Evolutionary conservation across 2,329 filamentous ascomycete species (phyloP).

Genomic region (Cadophora sp.): DNA sequence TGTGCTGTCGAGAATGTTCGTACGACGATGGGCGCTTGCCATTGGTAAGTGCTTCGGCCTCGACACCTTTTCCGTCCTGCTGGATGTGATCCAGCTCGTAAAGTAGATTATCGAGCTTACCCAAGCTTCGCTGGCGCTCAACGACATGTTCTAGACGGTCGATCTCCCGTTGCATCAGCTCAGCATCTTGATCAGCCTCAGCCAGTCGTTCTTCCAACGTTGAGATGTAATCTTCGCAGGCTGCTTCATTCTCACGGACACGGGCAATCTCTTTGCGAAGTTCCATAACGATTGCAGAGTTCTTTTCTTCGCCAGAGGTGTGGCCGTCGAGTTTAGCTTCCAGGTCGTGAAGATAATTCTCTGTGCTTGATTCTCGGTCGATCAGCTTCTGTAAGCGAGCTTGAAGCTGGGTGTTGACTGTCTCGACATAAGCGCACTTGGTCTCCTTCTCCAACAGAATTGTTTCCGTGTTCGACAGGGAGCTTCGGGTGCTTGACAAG

Average conservation of each 20-base stretch:
- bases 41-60: slow-evolving; percentile 48
- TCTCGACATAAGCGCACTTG: slow-evolving; percentile 91
- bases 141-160: slow-evolving; percentile 93
- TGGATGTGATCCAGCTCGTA: slow-evolving; percentile 87
- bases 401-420: slow-evolving; percentile 88
- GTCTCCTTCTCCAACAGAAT: slow-evolving; percentile 90
- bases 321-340: slow-evolving; percentile 91
- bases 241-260: slow-evolving; percentile 86
- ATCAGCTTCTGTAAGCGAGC: slow-evolving; percentile 89
- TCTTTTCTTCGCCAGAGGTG: slow-evolving; percentile 91
- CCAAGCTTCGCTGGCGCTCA: slow-evolving; percentile 92
- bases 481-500: slow-evolving; percentile 84
- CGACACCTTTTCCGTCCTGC: slow-evolving; percentile 58
- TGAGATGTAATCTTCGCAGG: slow-evolving; percentile 95
- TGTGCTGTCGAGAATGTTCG: slow-evolving; percentile 62
- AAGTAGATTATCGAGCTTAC: slow-evolving; percentile 90
- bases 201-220: slow-evolving; percentile 94
- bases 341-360: slow-evolving; percentile 90
- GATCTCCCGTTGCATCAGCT: slow-evolving; percentile 96
- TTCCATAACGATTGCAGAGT: slow-evolving; percentile 82
- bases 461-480: slow-evolving; percentile 84
- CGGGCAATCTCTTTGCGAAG: slow-evolving; percentile 90
- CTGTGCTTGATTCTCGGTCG: slow-evolving; percentile 90
- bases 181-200: slow-evolving; percentile 93
- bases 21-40: slow-evolving; percentile 54